phyloP scores from a whole-genome alignment of 345 rosid genomes.

The Linum lewisii region DNA sequence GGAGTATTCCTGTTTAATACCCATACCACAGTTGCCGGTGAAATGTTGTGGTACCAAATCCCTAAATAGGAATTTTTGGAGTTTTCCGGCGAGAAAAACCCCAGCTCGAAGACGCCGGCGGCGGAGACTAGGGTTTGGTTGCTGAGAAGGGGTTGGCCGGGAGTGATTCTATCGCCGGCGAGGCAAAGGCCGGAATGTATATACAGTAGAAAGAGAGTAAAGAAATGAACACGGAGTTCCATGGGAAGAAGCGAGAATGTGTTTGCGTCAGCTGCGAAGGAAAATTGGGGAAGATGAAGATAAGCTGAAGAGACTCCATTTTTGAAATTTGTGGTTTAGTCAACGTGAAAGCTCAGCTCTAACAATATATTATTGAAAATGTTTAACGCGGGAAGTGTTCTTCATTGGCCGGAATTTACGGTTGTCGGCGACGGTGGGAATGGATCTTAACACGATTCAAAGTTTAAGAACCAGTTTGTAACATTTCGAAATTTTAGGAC shows the following conservation, averaged over 20 bases:
- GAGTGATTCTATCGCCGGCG: background rate
- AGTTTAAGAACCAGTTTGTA: no score
- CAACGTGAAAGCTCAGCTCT: no score
- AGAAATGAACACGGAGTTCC: background rate
- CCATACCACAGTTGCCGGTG: background rate
- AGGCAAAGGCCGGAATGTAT: background rate
- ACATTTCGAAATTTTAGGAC: no score
- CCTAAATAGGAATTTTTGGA: background rate
- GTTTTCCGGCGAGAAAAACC: background rate
- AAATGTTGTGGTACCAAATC: background rate
- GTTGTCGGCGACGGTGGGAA: no score
- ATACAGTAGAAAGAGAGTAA: background rate
- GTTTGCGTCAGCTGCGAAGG: no score
- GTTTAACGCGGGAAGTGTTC: no score
- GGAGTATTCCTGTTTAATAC: background rate
- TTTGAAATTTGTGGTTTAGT: no score
- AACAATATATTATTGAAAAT: no score
- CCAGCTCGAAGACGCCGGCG: background rate
- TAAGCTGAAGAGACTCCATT: no score
- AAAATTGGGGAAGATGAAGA: no score
- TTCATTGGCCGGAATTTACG: no score
- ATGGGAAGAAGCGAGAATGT: background rate
- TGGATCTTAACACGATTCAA: no score
- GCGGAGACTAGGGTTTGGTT: background rate
- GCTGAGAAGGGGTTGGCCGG: background rate